Evolutionary conservation across 352 stramenopile genomes (phyloP).

Genomic region (Paralagenidium karlingii): DNA sequence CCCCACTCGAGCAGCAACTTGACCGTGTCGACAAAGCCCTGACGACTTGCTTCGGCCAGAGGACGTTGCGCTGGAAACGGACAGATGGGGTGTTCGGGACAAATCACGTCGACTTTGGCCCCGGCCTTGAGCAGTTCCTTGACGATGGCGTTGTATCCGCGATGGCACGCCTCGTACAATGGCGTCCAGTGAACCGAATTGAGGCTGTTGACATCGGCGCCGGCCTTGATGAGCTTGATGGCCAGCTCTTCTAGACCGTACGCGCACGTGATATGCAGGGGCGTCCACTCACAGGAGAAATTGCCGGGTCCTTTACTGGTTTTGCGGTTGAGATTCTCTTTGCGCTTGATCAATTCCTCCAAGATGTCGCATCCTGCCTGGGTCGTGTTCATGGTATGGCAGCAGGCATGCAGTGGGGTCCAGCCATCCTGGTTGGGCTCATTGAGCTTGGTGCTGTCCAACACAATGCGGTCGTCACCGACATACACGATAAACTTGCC

Average conservation of each 20-base stretch:
- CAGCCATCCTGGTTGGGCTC: conserved; percentile 67
- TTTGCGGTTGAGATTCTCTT: conserved; percentile 40
- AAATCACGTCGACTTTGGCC: conserved; percentile 46
- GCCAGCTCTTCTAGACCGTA: conserved; percentile 62
- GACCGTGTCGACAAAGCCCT: conserved; percentile 44
- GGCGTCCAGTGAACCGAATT: conserved; percentile 69
- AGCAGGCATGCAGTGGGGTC: conserved; percentile 65
- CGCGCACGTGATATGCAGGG: conserved; percentile 61
- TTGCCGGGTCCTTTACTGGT: conserved; percentile 55
- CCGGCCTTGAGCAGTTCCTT: conserved; percentile 55
- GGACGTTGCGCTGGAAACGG: conserved; percentile 52
- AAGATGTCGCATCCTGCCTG: conserved; percentile 64
- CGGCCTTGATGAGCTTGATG: conserved; percentile 61
- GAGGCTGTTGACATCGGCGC: conserved; percentile 43
- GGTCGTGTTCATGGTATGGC: conserved; percentile 52
- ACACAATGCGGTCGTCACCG: conserved; percentile 52
- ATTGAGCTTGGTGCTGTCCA: conserved; percentile 51
- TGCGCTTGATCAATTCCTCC: conserved; percentile 41
- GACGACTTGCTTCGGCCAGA: conserved; percentile 52
- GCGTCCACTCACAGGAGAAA: conserved; percentile 69
- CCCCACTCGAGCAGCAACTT: conserved; percentile 70
- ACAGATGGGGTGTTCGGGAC: conserved; percentile 67
- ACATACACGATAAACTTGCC: conserved; percentile 55
- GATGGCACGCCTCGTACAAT: conserved; percentile 64
- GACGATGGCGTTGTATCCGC: conserved; percentile 42